Percentiles rank a stretch among this genome's conserved stretches.
Evolutionary conservation across 306 rosid genomes (phyloP).

Genomic region (Acacia crassicarpa): DNA sequence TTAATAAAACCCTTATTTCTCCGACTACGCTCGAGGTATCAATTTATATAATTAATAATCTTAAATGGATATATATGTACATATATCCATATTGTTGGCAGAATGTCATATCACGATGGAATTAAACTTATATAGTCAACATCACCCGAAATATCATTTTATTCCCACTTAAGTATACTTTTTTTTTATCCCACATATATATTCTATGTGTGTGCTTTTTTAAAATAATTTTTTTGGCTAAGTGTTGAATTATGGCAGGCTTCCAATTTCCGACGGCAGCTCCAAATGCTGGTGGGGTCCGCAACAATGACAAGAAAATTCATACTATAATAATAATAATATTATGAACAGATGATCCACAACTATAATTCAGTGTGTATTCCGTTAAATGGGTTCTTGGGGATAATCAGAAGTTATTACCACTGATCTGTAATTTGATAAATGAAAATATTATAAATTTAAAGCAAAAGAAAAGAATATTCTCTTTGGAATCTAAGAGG

Average conservation of each 20-base stretch:
- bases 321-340: background rate
- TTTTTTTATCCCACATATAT: background rate
- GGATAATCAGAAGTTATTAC: background rate
- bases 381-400: background rate
- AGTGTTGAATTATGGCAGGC: background rate
- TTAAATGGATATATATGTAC: background rate
- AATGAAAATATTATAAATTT: background rate
- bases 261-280: background rate
- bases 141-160: background rate
- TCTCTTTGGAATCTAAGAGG: background rate
- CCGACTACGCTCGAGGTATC: background rate
- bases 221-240: background rate
- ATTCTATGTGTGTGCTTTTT: background rate
- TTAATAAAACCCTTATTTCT: conserved; percentile 22
- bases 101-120: conserved; percentile 35
- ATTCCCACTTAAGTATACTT: background rate
- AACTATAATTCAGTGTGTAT: background rate
- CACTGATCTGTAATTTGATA: background rate
- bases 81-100: conserved; percentile 17
- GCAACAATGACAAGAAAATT: background rate
- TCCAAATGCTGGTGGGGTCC: background rate
- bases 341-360: too few relatives aligned
- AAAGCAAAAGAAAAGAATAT: background rate
- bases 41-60: background rate
- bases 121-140: background rate